phyloP scores from a whole-genome alignment of 139 green algal genomes.

The Astrephomene gubernaculifera region DNA sequence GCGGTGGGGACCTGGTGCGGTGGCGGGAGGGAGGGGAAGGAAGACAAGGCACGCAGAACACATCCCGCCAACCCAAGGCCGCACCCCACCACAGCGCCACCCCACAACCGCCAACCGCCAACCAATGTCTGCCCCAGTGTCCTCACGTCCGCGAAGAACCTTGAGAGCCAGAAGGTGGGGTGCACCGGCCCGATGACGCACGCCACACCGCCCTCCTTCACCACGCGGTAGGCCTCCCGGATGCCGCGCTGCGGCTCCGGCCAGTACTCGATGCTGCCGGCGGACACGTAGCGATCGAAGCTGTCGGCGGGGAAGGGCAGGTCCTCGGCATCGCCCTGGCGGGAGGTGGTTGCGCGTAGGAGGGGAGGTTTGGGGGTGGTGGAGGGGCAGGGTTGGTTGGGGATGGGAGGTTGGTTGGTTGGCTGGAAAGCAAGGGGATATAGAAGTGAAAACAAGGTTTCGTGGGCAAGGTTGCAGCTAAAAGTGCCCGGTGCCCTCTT shows the following conservation, averaged over 20 bases:
- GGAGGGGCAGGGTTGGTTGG: too few species aligned
- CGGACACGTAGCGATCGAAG: conserved; percentile 95
- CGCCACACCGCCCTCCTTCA: conserved; percentile 91
- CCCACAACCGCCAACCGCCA: background rate
- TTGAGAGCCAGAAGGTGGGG: conserved; percentile 87
- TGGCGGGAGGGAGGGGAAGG: too few species aligned
- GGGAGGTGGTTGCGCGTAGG: background rate
- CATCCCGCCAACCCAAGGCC: too few species aligned
- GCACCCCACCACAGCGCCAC: background rate
- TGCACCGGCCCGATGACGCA: conserved; percentile 96
- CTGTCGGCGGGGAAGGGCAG: conserved; percentile 89
- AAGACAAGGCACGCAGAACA: too few species aligned
- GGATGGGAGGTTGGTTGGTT: background rate
- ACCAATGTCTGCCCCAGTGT: background rate
- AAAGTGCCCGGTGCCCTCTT: background rate
- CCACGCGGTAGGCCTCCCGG: conserved; percentile 88
- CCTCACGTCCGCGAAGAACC: conserved; percentile 52
- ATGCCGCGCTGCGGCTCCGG: conserved; percentile 86
- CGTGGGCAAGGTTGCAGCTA: too few species aligned
- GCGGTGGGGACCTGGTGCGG: too few species aligned
- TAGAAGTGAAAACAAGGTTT: too few species aligned
- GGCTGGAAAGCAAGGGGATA: background rate
- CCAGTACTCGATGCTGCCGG: conserved; percentile 96
- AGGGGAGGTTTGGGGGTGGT: background rate
- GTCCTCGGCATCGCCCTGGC: conserved; percentile 89